These are phyloP conservation scores for Leptoxyphium fumago DNA, from an alignment of 2,329 filamentous ascomycete genomes.

Conservation along the genomic window DNA sequence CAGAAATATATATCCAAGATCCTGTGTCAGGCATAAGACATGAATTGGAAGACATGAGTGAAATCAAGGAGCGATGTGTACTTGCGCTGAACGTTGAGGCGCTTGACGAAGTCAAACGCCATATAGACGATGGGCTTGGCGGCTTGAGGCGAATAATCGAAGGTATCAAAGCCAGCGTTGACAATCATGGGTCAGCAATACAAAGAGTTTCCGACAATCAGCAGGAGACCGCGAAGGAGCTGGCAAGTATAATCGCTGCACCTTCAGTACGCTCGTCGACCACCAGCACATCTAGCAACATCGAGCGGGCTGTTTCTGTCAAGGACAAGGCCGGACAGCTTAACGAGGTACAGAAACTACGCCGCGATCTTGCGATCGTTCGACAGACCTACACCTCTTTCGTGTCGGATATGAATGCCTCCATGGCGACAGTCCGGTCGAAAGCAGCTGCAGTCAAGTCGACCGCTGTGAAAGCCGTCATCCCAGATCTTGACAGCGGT, in stretches of 20 bases:
- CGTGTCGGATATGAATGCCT: slow-evolving; percentile 71
- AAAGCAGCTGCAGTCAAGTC: slow-evolving; percentile 74
- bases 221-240: slow-evolving; percentile 74
- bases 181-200: slow-evolving; percentile 67
- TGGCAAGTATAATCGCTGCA: slow-evolving; percentile 50
- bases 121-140: slow-evolving; percentile 83
- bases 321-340: slow-evolving; percentile 45
- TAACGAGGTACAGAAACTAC: slow-evolving; percentile 64
- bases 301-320: slow-evolving; percentile 4
- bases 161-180: slow-evolving; percentile 67
- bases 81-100: slow-evolving; percentile 88
- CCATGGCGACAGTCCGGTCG: slow-evolving; percentile 67
- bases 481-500: slow-evolving; percentile 60
- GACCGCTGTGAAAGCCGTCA: slow-evolving; percentile 52
- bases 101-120: slow-evolving; percentile 88
- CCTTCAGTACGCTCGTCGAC: slow-evolving; percentile 21
- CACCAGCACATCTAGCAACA: slow-evolving; percentile 16
- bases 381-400: slow-evolving; percentile 90
- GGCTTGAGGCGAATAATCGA: slow-evolving; percentile 72
- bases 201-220: slow-evolving; percentile 83
- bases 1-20: slow-evolving; percentile 97
- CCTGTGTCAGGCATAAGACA: slow-evolving; percentile 91
- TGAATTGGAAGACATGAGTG: slow-evolving; percentile 80
- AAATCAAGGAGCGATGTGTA: slow-evolving; percentile 89
- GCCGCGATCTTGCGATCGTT: slow-evolving; percentile 77